These are phyloP conservation scores for Alternaria tenuissima DNA, from an alignment of 2,329 filamentous ascomycete species.

Conservation along the genomic window DNA sequence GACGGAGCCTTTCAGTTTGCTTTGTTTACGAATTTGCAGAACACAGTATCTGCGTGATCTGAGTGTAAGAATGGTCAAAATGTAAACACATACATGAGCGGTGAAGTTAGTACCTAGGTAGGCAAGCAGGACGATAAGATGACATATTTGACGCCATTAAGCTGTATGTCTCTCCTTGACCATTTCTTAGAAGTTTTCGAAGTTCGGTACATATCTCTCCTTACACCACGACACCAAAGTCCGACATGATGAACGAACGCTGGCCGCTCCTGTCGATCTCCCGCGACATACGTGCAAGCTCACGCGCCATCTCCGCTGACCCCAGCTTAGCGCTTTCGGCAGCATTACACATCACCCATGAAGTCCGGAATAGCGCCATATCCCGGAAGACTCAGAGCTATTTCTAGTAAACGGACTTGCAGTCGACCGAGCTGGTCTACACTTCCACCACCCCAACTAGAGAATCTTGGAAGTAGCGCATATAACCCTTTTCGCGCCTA, in stretches of 20 bases:
- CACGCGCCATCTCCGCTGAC: not conserved
- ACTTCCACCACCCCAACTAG: not conserved
- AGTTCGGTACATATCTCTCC: not conserved
- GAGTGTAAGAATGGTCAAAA: not conserved
- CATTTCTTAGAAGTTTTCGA: not conserved
- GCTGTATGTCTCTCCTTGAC: not conserved
- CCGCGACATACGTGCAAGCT: constrained; percentile 3
- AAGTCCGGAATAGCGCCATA: constrained; percentile 1
- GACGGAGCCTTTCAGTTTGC: not conserved
- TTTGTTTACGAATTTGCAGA: not conserved
- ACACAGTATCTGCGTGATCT: not conserved
- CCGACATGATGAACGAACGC: not conserved
- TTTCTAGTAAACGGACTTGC: not conserved
- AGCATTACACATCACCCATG: not conserved
- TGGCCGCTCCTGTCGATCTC: constrained; percentile 8
- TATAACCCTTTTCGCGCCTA: not conserved
- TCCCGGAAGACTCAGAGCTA: not conserved
- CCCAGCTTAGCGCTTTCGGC: constrained; percentile 6
- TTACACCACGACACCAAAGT: constrained; percentile 1
- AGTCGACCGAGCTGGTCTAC: not conserved
- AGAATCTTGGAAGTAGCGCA: not conserved
- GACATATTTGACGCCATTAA: no score
- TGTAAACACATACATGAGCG: not conserved
- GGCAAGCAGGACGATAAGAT: not conserved
- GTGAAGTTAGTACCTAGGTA: not conserved